A percentile compares a stretch with the other conserved stretches of the same genome.
Evolutionary conservation across 768 basidiomycete species (phyloP).

Genomic region (Boletus sp.): DNA sequence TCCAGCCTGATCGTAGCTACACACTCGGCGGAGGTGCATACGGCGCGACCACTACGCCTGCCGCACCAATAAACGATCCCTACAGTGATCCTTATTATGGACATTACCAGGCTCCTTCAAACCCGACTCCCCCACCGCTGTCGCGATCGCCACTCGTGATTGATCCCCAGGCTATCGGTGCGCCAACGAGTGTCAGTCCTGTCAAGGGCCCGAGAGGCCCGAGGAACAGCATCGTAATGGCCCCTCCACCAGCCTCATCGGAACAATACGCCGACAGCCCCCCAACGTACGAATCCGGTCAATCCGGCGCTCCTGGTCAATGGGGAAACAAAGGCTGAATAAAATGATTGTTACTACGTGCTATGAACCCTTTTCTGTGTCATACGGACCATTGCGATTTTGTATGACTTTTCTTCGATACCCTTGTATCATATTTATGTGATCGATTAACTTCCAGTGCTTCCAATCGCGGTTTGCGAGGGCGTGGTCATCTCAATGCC

Average conservation of each 20-base stretch:
- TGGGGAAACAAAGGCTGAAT: conserved; percentile 46
- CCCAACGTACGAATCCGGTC: conserved; percentile 61
- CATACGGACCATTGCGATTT: conserved; percentile 17
- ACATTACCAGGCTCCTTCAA: conserved; percentile 17
- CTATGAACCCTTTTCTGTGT: background rate
- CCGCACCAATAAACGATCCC: conserved; percentile 34
- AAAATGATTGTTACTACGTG: background rate
- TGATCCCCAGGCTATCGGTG: conserved; percentile 35
- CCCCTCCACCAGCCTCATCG: conserved; percentile 18
- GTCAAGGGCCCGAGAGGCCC: conserved; percentile 42
- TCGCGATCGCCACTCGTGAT: conserved; percentile 37
- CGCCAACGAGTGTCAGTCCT: conserved; percentile 34
- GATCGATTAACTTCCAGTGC: background rate
- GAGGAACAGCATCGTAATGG: conserved; percentile 24
- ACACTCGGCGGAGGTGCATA: conserved; percentile 58
- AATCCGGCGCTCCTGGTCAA: conserved; percentile 44
- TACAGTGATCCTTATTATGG: conserved; percentile 30
- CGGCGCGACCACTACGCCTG: conserved; percentile 43
- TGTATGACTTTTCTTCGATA: conserved; percentile 19
- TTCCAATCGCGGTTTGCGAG: background rate
- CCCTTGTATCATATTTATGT: conserved; percentile 19
- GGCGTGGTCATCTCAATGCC: background rate
- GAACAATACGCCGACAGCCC: conserved; percentile 51
- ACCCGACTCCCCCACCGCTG: conserved; percentile 29
- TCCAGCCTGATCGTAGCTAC: conserved; percentile 48